phyloP scores from a whole-genome alignment of 768 basidiomycete species.

The Pisolithus orientalis region DNA sequence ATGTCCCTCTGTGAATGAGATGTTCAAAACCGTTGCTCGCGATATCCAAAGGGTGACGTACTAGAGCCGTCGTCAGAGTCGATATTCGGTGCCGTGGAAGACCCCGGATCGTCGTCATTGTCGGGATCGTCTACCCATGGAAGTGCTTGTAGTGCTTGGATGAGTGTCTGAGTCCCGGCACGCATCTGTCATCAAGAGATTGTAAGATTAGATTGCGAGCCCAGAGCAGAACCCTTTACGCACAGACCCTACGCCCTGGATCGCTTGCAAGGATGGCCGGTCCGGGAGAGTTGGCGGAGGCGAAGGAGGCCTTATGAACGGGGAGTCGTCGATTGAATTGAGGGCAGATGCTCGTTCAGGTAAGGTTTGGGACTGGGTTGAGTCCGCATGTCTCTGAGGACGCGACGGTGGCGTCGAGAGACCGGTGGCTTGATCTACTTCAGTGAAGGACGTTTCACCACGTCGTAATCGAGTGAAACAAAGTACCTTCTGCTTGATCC shows the following conservation, averaged over 20 bases:
- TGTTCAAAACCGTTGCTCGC: background rate
- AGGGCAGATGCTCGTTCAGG: constrained; percentile 6
- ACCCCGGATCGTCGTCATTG: constrained; percentile 55
- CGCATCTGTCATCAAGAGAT: constrained; percentile 54
- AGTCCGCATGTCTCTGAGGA: constrained; percentile 4
- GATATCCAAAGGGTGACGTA: constrained; percentile 21
- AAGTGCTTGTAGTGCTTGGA: constrained; percentile 81
- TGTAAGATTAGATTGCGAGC: background rate
- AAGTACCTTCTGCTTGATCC: constrained; percentile 25
- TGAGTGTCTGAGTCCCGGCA: constrained; percentile 81
- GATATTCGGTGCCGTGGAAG: constrained; percentile 32
- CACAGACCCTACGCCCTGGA: constrained; percentile 69
- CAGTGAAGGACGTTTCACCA: constrained; percentile 1
- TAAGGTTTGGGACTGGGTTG: background rate
- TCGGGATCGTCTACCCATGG: constrained; percentile 71
- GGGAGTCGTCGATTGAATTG: constrained; percentile 42
- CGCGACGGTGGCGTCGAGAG: constrained; percentile 23
- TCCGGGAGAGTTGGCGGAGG: constrained; percentile 40
- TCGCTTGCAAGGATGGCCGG: constrained; percentile 44
- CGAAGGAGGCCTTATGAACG: constrained; percentile 71
- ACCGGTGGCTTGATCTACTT: constrained; percentile 12
- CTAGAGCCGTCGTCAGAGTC: constrained; percentile 55
- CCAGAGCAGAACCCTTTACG: constrained; percentile 20
- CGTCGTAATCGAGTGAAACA: constrained; percentile 19
- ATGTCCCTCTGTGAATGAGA: constrained; percentile 30